phyloP scores from a whole-genome alignment of 2,329 filamentous ascomycete genomes.

The Colletotrichum sp. region DNA sequence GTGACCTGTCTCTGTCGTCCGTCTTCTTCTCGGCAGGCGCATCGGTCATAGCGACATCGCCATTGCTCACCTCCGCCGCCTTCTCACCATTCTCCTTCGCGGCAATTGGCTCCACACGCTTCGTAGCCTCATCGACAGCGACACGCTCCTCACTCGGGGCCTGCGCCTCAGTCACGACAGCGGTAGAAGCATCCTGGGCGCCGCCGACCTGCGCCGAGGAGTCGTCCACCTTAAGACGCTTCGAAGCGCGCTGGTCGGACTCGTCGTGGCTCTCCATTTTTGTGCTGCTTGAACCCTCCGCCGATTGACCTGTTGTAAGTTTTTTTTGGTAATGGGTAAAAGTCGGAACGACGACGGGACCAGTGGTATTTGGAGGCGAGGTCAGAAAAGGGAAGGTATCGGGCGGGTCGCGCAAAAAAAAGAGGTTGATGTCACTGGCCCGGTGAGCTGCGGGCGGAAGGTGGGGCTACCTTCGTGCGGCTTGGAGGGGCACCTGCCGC shows the following conservation, averaged over 20 bases:
- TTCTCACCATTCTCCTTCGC: conserved; percentile 12
- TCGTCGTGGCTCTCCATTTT: conserved; percentile 15
- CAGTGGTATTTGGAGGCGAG: background rate
- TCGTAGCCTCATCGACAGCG: conserved; percentile 9
- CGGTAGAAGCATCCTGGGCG: background rate
- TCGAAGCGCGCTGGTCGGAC: conserved; percentile 24
- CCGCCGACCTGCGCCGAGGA: background rate
- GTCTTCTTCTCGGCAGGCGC: background rate
- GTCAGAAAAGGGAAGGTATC: conserved; percentile 3
- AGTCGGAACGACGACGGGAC: background rate
- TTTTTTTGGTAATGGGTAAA: background rate
- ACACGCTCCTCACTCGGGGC: background rate
- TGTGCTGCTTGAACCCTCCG: background rate
- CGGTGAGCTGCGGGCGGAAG: background rate
- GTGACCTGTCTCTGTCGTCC: conserved; percentile 23
- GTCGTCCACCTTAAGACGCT: conserved; percentile 26
- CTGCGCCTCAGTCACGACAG: background rate
- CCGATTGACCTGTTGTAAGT: background rate
- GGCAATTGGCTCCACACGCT: conserved; percentile 1
- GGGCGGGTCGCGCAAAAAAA: background rate
- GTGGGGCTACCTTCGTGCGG: conserved; percentile 2
- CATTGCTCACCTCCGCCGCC: background rate
- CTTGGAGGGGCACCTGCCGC: background rate
- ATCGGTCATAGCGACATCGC: conserved; percentile 14
- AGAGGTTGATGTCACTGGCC: conserved; percentile 12